Percentiles rank a stretch among this genome's conserved stretches.
phyloP scores from a whole-genome alignment of 257 asterid genomes.

The Dorcoceras hygrometricum region DNA sequence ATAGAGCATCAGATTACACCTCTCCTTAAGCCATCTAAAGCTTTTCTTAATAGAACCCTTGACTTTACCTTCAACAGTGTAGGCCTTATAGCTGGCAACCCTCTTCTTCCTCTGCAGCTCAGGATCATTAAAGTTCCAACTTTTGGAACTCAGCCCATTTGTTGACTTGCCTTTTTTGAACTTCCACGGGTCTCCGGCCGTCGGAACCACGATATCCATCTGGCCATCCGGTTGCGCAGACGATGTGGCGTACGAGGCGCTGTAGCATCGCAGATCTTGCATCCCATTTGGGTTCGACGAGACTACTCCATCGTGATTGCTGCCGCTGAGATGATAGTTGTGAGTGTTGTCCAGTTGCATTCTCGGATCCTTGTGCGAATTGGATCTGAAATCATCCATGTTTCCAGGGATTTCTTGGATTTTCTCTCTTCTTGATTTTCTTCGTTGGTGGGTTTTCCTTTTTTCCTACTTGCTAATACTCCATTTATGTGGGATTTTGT shows the following conservation, averaged over 20 bases:
- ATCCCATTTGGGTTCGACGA: constrained; percentile 43
- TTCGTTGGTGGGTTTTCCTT: neutral
- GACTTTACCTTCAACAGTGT: constrained; percentile 68
- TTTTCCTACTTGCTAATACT: neutral
- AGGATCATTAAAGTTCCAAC: constrained; percentile 61
- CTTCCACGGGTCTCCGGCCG: constrained; percentile 47
- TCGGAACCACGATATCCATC: constrained; percentile 38
- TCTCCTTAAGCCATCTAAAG: constrained; percentile 65
- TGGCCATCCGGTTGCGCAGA: constrained; percentile 31
- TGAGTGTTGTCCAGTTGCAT: constrained; percentile 30
- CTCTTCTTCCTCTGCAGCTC: constrained; percentile 86
- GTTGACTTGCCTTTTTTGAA: constrained; percentile 71
- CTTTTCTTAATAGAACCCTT: constrained; percentile 72
- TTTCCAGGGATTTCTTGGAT: neutral
- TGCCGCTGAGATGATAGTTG: constrained; percentile 4
- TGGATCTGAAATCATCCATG: constrained; percentile 61
- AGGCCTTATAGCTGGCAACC: constrained; percentile 74
- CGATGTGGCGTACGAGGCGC: constrained; percentile 57
- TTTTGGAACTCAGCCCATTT: constrained; percentile 42
- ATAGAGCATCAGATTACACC: constrained; percentile 42
- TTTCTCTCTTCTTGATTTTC: neutral
- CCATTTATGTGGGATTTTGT: neutral
- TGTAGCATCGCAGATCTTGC: constrained; percentile 74
- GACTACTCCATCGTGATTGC: constrained; percentile 19
- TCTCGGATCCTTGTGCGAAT: constrained; percentile 36